A percentile compares a stretch with the other conserved stretches of the same genome.
These are phyloP conservation scores for Apiotrichum domesticum DNA, from an alignment of 1,284 basidiomycete genomes.

Conservation along the genomic window DNA sequence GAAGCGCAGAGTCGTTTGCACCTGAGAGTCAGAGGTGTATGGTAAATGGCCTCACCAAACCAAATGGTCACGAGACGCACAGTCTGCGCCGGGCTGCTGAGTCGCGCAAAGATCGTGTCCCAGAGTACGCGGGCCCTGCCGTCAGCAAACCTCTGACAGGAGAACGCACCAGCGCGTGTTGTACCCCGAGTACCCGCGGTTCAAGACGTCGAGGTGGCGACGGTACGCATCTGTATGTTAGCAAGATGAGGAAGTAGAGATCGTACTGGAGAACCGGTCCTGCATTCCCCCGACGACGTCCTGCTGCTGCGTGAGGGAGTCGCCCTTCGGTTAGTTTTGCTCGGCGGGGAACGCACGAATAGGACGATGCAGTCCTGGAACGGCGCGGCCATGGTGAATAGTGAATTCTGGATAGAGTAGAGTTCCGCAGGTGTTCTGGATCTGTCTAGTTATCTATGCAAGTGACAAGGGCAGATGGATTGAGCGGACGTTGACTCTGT, in stretches of 20 bases:
- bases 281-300: constrained; percentile 15
- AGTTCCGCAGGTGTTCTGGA: too few species aligned
- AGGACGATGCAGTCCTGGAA: background rate
- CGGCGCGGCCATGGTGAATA: background rate
- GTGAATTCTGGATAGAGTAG: too few species aligned
- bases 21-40: constrained; percentile 7
- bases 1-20: constrained; percentile 23
- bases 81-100: too few species aligned
- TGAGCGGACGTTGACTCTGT: too few species aligned
- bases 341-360: background rate
- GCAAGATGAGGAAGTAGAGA: background rate
- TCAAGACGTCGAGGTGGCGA: constrained; percentile 32
- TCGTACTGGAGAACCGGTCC: constrained; percentile 17
- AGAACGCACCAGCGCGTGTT: constrained; percentile 26
- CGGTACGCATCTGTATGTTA: constrained; percentile 26
- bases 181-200: constrained; percentile 35
- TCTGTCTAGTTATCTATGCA: too few species aligned
- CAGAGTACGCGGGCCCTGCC: constrained; percentile 16
- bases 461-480: too few species aligned
- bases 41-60: constrained; percentile 23
- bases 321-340: constrained; percentile 14
- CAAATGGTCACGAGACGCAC: constrained; percentile 37
- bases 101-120: constrained; percentile 25
- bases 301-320: constrained; percentile 25
- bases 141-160: background rate